Evolutionary conservation across 352 stramenopile species (phyloP).

Genomic region (Phytopythium vexans): DNA sequence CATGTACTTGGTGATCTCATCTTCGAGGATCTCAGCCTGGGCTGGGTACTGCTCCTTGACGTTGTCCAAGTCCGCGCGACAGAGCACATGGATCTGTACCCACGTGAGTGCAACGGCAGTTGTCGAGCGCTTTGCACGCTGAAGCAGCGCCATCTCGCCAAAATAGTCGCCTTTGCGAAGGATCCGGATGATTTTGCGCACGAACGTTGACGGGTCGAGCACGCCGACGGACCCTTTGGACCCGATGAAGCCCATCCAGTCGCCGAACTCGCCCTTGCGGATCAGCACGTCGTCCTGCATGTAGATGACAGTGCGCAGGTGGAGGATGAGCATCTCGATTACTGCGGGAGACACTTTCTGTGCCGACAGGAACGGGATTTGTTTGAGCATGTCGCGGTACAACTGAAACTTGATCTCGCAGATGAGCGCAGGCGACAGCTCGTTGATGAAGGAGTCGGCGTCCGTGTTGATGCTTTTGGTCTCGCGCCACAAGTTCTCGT

Average conservation of each 20-base stretch:
- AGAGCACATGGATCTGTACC: constrained; percentile 73
- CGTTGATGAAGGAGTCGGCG: constrained; percentile 72
- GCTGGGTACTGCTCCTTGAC: constrained; percentile 62
- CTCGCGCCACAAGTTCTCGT: constrained; percentile 68
- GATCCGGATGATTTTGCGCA: constrained; percentile 55
- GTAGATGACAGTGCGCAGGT: constrained; percentile 71
- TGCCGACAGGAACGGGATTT: constrained; percentile 72
- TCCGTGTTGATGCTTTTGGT: constrained; percentile 62
- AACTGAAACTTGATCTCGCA: constrained; percentile 80
- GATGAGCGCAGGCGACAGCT: constrained; percentile 62
- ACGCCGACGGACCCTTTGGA: constrained; percentile 65
- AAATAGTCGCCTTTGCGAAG: constrained; percentile 75
- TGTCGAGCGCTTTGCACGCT: constrained; percentile 57
- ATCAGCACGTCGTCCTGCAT: constrained; percentile 82
- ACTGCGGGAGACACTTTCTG: constrained; percentile 60
- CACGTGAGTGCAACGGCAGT: constrained; percentile 67
- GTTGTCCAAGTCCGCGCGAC: constrained; percentile 51
- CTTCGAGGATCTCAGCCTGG: constrained; percentile 51
- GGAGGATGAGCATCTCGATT: constrained; percentile 76
- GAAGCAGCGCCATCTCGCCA: constrained; percentile 70
- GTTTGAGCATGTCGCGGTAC: constrained; percentile 75
- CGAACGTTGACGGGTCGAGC: constrained; percentile 46
- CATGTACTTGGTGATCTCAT: constrained; percentile 81
- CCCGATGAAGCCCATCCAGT: constrained; percentile 85
- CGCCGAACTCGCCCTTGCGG: constrained; percentile 72